Percentiles rank a stretch among this genome's conserved stretches.
Conservation (phyloP, 2,329 filamentous ascomycete species). For the Cryphonectria nitschkei region DNA sequence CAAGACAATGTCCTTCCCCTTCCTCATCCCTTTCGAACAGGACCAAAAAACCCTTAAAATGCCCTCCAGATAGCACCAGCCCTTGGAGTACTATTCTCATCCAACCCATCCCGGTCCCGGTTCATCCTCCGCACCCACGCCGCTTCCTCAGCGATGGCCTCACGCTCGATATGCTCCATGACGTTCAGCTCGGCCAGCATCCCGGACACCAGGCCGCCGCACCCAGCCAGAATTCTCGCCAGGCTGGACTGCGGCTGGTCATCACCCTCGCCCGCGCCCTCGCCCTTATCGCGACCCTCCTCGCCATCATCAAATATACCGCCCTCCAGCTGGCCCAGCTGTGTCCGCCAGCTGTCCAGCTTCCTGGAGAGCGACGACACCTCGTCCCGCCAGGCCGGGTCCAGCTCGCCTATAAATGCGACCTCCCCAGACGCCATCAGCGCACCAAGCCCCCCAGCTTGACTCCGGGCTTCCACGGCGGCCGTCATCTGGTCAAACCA, state of each 20-base stretch:
- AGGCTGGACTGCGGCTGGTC: conserved; percentile 45
- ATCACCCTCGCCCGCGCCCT: conserved; percentile 17
- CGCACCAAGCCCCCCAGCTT: conserved; percentile 39
- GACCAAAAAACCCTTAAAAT: conserved; percentile 28
- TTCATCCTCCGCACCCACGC: conserved; percentile 63
- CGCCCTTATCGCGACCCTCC: conserved; percentile 16
- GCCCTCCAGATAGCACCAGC: conserved; percentile 55
- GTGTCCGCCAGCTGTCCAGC: conserved; percentile 57
- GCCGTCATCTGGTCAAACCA: conserved; percentile 57
- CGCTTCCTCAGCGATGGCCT: conserved; percentile 59
- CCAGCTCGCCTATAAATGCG: conserved; percentile 59
- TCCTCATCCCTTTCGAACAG: too few relatives aligned
- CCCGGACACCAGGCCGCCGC: conserved; percentile 53
- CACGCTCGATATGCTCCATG: conserved; percentile 65
- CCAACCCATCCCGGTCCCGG: conserved; percentile 39
- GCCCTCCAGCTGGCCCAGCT: conserved; percentile 49
- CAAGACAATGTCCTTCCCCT: not conserved
- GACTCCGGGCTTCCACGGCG: conserved; percentile 49
- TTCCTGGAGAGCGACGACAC: conserved; percentile 55
- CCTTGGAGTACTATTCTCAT: conserved; percentile 35
- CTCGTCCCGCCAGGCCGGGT: conserved; percentile 62
- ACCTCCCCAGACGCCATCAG: conserved; percentile 37
- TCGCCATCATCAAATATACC: conserved; percentile 28
- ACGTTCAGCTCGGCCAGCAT: conserved; percentile 66
- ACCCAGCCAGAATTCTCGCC: conserved; percentile 51